Evolutionary conservation across 371 early-diverging fungal species (phyloP), one percentile per base, ranked within the genome.

Genomic region (Rhizopus stolonifer): DNA sequence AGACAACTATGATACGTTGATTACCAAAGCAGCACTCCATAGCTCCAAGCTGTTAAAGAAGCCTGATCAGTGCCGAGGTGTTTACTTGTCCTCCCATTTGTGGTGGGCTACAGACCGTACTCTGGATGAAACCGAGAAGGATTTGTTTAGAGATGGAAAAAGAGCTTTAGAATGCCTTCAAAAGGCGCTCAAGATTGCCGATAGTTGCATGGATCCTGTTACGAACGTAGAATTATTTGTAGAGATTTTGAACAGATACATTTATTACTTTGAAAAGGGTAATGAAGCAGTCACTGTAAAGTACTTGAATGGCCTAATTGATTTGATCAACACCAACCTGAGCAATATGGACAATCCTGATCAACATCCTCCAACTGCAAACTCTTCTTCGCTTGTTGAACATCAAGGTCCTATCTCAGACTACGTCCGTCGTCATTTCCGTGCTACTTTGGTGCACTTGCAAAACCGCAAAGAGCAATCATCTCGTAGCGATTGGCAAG

Each of bases 1-100:
- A 10, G 95, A 93, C 46, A 92, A 91, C 69, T 93, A 94, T 65
- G 92, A 90, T 65, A 91, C 90, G n/a, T 76, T 97, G 46, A 87
- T 85, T 19, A 88, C 92, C 33, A 94, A 93, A 61, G 87, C 87
- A 50, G 86, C 88, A 8, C 77, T 92, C 31, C 90, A 93, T 64
- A 89, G 88, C 31, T 78, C 90, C 38, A 88, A 91, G 49, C 68
- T 96, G 52, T 71, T 97, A 21, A 91, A 91, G 69, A 90, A 94
- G 33, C 87, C 90, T 2, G 98, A 97, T 55, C 96, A 96, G 74
- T 89, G 92, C 52, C 87, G 94, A 36, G 87, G 88, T 3, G 80
- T 92, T 8, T 83, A 82, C 53, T 65, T 86, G 19, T 89, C 86
- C 42, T 81, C 86, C 21, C 93, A 91, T 67, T 70, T 97, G 61